Conservation (phyloP, 192 early-diverging fungal genomes). For the Entophlyctis luteolus region DNA sequence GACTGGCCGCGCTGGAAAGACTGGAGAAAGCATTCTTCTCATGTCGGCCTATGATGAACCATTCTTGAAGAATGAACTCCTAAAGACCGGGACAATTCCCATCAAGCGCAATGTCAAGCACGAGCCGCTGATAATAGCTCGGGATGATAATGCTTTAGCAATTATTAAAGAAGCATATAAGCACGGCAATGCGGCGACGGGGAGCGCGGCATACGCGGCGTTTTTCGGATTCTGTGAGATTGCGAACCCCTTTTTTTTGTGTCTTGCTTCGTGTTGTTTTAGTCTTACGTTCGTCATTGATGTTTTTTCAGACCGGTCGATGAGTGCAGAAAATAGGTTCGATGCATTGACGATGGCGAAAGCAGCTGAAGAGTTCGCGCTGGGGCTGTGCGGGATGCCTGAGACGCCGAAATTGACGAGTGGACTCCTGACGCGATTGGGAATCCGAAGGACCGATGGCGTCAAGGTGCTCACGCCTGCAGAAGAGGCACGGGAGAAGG, state of each 20-base stretch:
- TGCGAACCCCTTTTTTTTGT: not conserved
- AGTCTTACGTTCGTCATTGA: not conserved
- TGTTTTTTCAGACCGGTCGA: constrained; percentile 5
- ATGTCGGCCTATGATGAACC: constrained; percentile 67
- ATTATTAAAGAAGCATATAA: constrained; percentile 11
- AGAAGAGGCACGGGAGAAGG: not conserved
- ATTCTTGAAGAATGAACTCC: constrained; percentile 51
- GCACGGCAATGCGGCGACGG: constrained; percentile 33
- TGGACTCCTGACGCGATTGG: constrained; percentile 18
- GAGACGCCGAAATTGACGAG: constrained; percentile 6
- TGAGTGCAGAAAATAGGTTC: not conserved
- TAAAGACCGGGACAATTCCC: constrained; percentile 14
- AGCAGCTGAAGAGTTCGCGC: constrained; percentile 34
- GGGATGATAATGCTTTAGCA: constrained; percentile 21
- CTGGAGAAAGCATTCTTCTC: constrained; percentile 75
- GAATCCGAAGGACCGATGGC: constrained; percentile 1
- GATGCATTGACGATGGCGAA: constrained; percentile 17
- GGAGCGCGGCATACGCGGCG: constrained; percentile 42
- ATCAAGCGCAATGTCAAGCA: constrained; percentile 31
- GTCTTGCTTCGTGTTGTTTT: not conserved
- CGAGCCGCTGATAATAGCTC: constrained; percentile 12
- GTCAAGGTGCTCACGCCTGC: constrained; percentile 8
- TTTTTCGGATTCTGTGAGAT: constrained; percentile 63
- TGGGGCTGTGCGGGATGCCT: constrained; percentile 23
- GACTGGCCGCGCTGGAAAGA: constrained; percentile 84